Evolutionary conservation across 768 basidiomycete genomes (phyloP).

Genomic region (Mycena filopes): DNA sequence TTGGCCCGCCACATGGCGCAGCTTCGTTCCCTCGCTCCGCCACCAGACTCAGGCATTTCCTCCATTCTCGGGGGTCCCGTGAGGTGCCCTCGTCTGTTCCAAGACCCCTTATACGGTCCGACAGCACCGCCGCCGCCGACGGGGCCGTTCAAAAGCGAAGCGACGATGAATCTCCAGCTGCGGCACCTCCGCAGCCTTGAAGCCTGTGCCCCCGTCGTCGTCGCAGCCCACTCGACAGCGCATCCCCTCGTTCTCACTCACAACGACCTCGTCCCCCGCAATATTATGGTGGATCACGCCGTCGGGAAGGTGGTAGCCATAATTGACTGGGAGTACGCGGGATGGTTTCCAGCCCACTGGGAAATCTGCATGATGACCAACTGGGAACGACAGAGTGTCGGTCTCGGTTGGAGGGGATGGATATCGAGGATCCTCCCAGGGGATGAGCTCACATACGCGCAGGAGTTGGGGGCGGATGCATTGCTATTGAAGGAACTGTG

Average conservation of each 20-base stretch:
- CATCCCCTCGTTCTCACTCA: conserved; percentile 37
- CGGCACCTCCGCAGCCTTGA: conserved; percentile 13
- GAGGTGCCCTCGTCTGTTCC: conserved; percentile 15
- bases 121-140: conserved; percentile 14
- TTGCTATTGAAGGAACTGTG: conserved; percentile 6
- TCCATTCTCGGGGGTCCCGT: conserved; percentile 20
- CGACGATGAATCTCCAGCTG: conserved; percentile 16
- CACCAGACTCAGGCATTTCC: conserved; percentile 16
- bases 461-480: conserved; percentile 20
- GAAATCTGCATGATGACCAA: conserved; percentile 27
- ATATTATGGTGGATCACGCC: conserved; percentile 38
- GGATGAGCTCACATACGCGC: conserved; percentile 7
- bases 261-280: conserved; percentile 36
- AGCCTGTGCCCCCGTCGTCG: conserved; percentile 4
- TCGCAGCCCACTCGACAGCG: conserved; percentile 7
- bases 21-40: conserved; percentile 14
- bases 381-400: conserved; percentile 10
- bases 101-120: conserved; percentile 11
- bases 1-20: conserved; percentile 13
- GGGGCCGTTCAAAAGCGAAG: conserved; percentile 11
- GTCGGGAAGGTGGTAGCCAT: conserved; percentile 36
- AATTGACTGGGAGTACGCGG: conserved; percentile 44
- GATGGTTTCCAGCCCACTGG: conserved; percentile 41
- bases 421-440: conserved; percentile 11
- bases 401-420: conserved; percentile 14